Conservation (phyloP, 495 filamentous ascomycete species). For the Penicillium nucicola region DNA sequence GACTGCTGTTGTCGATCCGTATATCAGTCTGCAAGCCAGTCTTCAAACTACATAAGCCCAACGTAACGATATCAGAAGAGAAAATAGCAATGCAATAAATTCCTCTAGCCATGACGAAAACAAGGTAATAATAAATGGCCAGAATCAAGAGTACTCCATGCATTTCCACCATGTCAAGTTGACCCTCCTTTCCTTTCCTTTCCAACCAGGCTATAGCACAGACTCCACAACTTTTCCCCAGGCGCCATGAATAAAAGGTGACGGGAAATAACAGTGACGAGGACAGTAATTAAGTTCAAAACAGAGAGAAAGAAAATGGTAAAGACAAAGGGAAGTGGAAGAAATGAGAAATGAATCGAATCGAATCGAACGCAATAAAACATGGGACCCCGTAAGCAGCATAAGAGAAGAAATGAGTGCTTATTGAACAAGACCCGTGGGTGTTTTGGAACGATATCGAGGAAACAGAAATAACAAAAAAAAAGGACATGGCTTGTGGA, state of each 20-base stretch:
- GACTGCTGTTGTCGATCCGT: too few relatives aligned
- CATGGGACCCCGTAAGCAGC: conserved; percentile 6
- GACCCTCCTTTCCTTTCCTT: conserved; percentile 3
- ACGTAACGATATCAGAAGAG: too few relatives aligned
- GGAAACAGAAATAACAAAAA: conserved; percentile 1
- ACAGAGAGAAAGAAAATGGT: not conserved
- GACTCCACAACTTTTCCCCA: conserved; percentile 15
- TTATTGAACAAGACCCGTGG: not conserved
- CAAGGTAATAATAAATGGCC: conserved; percentile 21
- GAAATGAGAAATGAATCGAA: not conserved
- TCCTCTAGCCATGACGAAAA: conserved; percentile 18
- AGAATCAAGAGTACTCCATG: conserved; percentile 20
- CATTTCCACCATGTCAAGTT: conserved; percentile 6
- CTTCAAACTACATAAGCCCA: too few relatives aligned
- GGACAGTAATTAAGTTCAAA: conserved; percentile 6
- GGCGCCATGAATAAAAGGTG: conserved; percentile 19
- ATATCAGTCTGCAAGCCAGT: too few relatives aligned
- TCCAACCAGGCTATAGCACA: not conserved
- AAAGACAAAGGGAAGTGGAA: not conserved
- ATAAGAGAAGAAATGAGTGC: conserved; percentile 1
- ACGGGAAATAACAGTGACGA: conserved; percentile 14
- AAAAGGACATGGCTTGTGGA: conserved; percentile 1
- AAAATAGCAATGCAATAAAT: conserved; percentile 16
- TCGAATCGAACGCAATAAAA: conserved; percentile 8
- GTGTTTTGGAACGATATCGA: not conserved